phyloP scores from a whole-genome alignment of 805 yeast species.

The Tetrapisispora taiwanensis region DNA sequence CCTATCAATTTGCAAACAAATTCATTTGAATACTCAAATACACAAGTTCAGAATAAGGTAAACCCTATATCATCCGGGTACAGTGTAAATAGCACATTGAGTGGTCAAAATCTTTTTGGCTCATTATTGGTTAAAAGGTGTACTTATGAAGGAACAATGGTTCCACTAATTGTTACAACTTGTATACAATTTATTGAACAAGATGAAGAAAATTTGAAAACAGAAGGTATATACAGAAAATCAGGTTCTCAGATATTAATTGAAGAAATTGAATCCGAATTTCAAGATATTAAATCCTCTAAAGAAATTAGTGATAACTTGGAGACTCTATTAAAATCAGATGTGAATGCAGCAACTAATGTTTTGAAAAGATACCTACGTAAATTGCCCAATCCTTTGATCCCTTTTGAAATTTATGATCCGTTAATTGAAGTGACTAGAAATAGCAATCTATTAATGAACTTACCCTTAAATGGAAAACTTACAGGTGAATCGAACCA shows the following conservation, averaged over 20 bases:
- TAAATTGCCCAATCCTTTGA: constrained; percentile 74
- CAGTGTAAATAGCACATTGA: neutral
- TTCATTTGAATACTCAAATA: neutral
- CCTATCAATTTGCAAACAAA: neutral
- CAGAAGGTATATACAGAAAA: constrained; percentile 85
- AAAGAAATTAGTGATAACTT: constrained; percentile 31
- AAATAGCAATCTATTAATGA: constrained; percentile 15
- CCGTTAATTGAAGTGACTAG: constrained; percentile 49
- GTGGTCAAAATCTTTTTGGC: constrained; percentile 10
- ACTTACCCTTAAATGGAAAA: constrained; percentile 15
- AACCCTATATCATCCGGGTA: neutral
- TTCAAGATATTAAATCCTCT: constrained; percentile 18
- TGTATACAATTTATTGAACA: constrained; percentile 71
- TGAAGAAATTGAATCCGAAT: constrained; percentile 22
- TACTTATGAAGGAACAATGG: constrained; percentile 44
- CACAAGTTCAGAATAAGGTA: neutral
- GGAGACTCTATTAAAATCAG: constrained; percentile 39
- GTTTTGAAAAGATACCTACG: constrained; percentile 82
- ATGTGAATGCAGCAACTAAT: constrained; percentile 78
- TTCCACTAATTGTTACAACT: constrained; percentile 63
- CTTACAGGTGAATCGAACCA: constrained; percentile 4
- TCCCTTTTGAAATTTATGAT: constrained; percentile 61
- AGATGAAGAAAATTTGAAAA: constrained; percentile 47
- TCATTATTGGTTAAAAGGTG: constrained; percentile 56
- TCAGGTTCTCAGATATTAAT: constrained; percentile 63